Conservation (phyloP, 495 filamentous ascomycete species). For the Astrocystis sublimbata region DNA sequence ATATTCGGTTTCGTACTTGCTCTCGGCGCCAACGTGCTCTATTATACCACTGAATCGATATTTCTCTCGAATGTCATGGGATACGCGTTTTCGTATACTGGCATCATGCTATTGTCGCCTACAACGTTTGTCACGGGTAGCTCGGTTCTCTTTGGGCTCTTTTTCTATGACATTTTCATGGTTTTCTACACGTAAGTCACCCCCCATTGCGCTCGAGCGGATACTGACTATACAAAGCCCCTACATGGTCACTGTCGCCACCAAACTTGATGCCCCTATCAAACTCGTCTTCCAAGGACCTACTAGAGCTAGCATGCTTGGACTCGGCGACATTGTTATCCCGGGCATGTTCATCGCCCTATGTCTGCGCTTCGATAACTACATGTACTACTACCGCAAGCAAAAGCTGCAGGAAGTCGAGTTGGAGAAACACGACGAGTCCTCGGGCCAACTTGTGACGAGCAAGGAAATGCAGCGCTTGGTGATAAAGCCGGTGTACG, state of each 20-base stretch:
- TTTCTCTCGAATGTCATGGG: slow-evolving; percentile 86
- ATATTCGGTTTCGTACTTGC: slow-evolving; percentile 62
- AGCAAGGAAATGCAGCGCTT: slow-evolving; percentile 33
- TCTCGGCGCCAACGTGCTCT: slow-evolving; percentile 60
- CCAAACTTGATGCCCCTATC: slow-evolving; percentile 85
- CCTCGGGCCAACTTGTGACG: slow-evolving; percentile 34
- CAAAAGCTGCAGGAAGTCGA: slow-evolving; percentile 39
- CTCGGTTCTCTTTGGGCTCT: slow-evolving; percentile 73
- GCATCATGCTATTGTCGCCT: slow-evolving; percentile 83
- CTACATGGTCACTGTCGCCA: slow-evolving; percentile 94
- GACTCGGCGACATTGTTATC: slow-evolving; percentile 91
- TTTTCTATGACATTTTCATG: slow-evolving; percentile 95
- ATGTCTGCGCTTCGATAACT: slow-evolving; percentile 88
- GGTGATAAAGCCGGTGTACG: slow-evolving; percentile 57
- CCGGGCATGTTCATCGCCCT: slow-evolving; percentile 89
- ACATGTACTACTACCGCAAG: slow-evolving; percentile 68
- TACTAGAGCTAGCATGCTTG: slow-evolving; percentile 74
- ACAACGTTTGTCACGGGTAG: slow-evolving; percentile 85
- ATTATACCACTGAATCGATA: slow-evolving; percentile 68
- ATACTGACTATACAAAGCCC: slow-evolving; percentile 49
- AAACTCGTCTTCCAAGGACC: slow-evolving; percentile 86
- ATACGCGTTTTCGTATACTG: slow-evolving; percentile 79
- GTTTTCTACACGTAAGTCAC: slow-evolving; percentile 82
- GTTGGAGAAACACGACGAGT: slow-evolving; percentile 38
- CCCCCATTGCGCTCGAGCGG: neutral